These are phyloP conservation scores for Sclerotinia nivalis DNA, from an alignment of 2,329 filamentous ascomycete species.

Conservation along the genomic window DNA sequence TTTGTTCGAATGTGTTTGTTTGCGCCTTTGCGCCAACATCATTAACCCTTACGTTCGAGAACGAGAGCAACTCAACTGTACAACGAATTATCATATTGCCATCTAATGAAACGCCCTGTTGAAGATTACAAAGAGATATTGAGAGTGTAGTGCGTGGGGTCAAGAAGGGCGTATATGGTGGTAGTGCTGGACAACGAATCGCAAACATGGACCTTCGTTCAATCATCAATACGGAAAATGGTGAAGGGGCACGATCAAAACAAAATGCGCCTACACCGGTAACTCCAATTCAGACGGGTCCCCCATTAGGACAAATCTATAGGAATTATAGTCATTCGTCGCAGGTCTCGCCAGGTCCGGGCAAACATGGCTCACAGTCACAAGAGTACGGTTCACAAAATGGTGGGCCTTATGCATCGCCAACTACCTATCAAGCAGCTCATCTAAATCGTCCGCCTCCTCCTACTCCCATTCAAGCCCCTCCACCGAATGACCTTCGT, in stretches of 20 bases:
- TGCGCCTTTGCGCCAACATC: conserved; percentile 34
- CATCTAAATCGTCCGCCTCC: conserved; percentile 40
- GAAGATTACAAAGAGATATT: conserved; percentile 24
- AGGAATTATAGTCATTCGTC: conserved; percentile 39
- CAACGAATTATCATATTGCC: conserved; percentile 17
- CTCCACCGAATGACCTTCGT: conserved; percentile 43
- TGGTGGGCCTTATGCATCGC: conserved; percentile 38
- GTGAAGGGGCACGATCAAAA: conserved; percentile 34
- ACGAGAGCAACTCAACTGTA: conserved; percentile 23
- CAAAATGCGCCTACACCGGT: conserved; percentile 39
- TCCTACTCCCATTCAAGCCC: conserved; percentile 48
- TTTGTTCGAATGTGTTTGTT: conserved; percentile 34
- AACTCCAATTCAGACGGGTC: conserved; percentile 38
- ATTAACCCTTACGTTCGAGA: conserved; percentile 20
- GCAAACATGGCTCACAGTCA: conserved; percentile 37
- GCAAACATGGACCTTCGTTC: conserved; percentile 53
- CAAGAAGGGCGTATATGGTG: conserved; percentile 29
- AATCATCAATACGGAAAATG: conserved; percentile 50
- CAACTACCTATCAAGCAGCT: conserved; percentile 38
- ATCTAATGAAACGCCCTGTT: conserved; percentile 35
- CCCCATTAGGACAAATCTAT: conserved; percentile 35
- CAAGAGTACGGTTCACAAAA: conserved; percentile 39
- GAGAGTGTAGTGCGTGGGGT: conserved; percentile 31
- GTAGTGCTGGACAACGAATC: conserved; percentile 32
- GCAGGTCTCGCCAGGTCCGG: conserved; percentile 37